Evolutionary conservation across 2,329 filamentous ascomycete genomes (phyloP), one percentile per base, ranked within the genome.

Genomic region (Apiospora kogelbergensis): DNA sequence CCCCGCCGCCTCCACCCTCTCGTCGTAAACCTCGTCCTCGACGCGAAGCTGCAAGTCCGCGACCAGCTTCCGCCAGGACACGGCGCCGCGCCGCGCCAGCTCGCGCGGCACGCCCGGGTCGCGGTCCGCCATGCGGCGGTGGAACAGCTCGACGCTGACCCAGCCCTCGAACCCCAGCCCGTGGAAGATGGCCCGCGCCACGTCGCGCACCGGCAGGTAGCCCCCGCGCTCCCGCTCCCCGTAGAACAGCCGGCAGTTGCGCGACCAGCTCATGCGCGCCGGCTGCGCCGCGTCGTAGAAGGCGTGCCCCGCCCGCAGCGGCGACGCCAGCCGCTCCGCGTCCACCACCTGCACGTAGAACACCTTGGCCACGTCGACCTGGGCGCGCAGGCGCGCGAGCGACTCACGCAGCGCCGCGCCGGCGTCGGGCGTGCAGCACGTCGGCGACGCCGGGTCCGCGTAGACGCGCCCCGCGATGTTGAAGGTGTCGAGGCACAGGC

Each of bases 271-370:
- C 93, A 95, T 95, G 3, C 90, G 81, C 2, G 86, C 76, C 20
- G 85, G 86, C 78, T 92, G 90, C 5, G 82, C 84, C 0, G 84
- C 77, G 10, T 86, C 81, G 79, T 91, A 86, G 74, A 87, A 91
- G 6, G 81, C 77, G 76, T 93, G 90, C 1, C 83, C 84, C 24
- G 83, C 76, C 2, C 84, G 73, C 10, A 95, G 78, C 0, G 92
- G 91, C 13, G 80, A 74, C 0, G 78, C 74, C 3, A 94, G 82
- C 4, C 85, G 83, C 77, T 93, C 91, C 1, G 89, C 93, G 74
- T 95, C 92, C 6, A 92, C 92, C 9, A 95, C 85, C 76, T 95
- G 93, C 1, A 95, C 83, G 74, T 92, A 93, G 74, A 94, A 93
- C 0, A 95, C 84, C 77, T 91, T 93, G 53, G 81, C 78, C 1